phyloP scores from a whole-genome alignment of 177 flowering plant species.

The Tripterygium wilfordii region DNA sequence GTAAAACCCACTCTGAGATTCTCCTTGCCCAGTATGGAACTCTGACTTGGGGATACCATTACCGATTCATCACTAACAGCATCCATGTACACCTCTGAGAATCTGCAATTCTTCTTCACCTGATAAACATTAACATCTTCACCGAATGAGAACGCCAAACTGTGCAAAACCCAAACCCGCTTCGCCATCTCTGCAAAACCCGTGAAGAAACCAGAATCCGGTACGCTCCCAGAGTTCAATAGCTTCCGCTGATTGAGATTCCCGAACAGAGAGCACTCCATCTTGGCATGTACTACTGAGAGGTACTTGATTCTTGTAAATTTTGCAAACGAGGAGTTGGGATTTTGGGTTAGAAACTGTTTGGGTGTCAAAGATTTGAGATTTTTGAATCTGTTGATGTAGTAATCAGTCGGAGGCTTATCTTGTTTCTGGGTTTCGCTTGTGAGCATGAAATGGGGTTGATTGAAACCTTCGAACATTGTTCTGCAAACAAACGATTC shows the following conservation, averaged over 20 bases:
- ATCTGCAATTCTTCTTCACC: constrained; percentile 31
- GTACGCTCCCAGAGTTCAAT: constrained; percentile 32
- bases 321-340: constrained; percentile 33
- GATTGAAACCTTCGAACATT: constrained; percentile 61
- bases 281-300: constrained; percentile 49
- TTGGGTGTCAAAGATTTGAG: constrained; percentile 28
- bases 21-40: constrained; percentile 2
- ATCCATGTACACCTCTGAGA: constrained; percentile 62
- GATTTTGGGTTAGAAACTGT: constrained; percentile 29
- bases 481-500: constrained; percentile 61
- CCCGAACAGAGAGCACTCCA: constrained; percentile 67
- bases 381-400: constrained; percentile 39
- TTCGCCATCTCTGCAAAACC: constrained; percentile 54
- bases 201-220: constrained; percentile 43
- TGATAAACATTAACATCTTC: constrained; percentile 38
- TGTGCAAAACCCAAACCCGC: constrained; percentile 51
- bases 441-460: constrained; percentile 24
- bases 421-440: too few species aligned
- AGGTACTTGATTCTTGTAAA: constrained; percentile 45
- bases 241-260: constrained; percentile 43
- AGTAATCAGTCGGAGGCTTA: constrained; percentile 4
- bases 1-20: constrained; percentile 37
- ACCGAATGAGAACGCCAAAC: constrained; percentile 38
- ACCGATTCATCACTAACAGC: constrained; percentile 25
- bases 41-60: neutral